Base-by-base conservation (phyloP, 139 green algal genomes). In the Coccomyxa sp. region DNA sequence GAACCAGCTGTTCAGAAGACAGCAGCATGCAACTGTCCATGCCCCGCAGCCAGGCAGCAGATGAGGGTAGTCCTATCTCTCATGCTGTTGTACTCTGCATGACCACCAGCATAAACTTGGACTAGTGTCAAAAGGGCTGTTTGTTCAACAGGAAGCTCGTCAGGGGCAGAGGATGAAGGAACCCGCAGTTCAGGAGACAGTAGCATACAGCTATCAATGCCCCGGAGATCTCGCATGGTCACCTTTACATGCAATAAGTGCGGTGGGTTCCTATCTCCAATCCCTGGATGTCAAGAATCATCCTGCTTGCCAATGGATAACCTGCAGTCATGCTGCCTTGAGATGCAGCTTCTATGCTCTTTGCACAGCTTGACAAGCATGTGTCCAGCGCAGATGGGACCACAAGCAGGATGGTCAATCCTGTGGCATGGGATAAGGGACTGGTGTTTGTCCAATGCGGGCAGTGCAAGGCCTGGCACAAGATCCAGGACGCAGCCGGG, bases 191-290 rank as follows among this genome's bases (percentile, higher is more conserved):
- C 50, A 64, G 50, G 50, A 31, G 50, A 64, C 18, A 64, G 22
- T 18, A 64, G 4, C 22, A 29, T 71, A 36, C 64, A 71, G n/a
- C 76, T 80, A 39, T 38, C 33, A 35, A 70, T 69, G 64, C 76
- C 76, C 33, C 82, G 88, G 36, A 79, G 87, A 29, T 83, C 81
- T 12, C 84, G 83, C 50, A 82, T 89, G 72, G 88, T 92, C 24
- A 81, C 88, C 24, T 92, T 92, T 78, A 89, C 84, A 2, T 92
- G 88, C 78, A 87, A 92, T 74, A 86, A 89, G 69, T 92, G 88
- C 70, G 88, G 88, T 92, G 40, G 50, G 82, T 39, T 36, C 39
- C 2, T 58, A 12, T 58, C 14, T 58, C 14, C 44, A 29, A 16
- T 58, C 44, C 44, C 14, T 58, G 44, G 14, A 29, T 58, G 44